Evolutionary conservation across 345 rosid genomes (phyloP), one percentile per base, ranked within the genome.

Genomic region (Aquilaria sinensis): DNA sequence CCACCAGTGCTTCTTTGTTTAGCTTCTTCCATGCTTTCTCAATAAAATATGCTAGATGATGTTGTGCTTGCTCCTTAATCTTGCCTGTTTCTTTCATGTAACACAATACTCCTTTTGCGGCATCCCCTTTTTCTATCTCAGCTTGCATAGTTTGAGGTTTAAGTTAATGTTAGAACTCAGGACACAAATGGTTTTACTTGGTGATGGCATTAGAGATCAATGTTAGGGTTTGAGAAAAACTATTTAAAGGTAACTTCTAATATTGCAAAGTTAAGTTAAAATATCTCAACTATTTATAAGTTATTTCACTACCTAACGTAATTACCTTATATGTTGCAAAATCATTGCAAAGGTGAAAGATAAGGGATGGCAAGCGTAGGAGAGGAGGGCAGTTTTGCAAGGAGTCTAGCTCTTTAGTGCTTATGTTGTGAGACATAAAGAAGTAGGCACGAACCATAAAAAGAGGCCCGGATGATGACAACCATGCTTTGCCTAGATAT

Each of bases 321-420:
- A 48, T 10, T 71, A 80, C 88, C 68, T 63, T 64, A 56, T 83
- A 74, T 34, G 83, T 70, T 4, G 13, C 77, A 8, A 76, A 56
- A 54, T 78, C 85, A 31, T 78, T 75, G 61, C 68, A 70, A 2
- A 81, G 69, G 16, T 79, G 70, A 57, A 78, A 75, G 54, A 83
- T 62, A 14, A 59, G 10, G 14, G 83, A 67, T 2, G 83, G 65
- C 70, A 68, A 65, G 2, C 70, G 73, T 30, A 83, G 14, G 23
- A 80, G 47, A 23, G 68, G 51, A n/a, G 63, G 64, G 64, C 70
- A 67, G 10, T 69, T 63, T 47, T 58, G 14, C 23, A 80, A 58
- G 12, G 57, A 58, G n/a, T 70, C 63, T 2, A 70, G 45, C 7
- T 52, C 71, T 8, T 74, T 65, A 12, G 62, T 60, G 14, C 63